These are phyloP conservation scores for Phlyctochytrium bullatum DNA, from an alignment of 192 early-diverging fungal species.

Conservation along the genomic window DNA sequence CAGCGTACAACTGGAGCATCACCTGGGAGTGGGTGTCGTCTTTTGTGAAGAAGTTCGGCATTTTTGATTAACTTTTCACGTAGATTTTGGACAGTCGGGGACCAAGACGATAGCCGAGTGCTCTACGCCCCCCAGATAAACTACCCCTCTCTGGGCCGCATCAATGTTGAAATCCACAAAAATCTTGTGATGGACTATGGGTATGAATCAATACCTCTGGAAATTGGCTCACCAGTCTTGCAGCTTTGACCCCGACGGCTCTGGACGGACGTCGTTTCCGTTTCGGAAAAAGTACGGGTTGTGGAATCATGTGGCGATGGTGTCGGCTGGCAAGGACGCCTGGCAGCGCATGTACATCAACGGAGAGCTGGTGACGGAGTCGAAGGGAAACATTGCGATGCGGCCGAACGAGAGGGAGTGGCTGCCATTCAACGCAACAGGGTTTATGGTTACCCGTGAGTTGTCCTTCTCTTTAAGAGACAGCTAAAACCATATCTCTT, in stretches of 20 bases:
- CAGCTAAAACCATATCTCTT: no score
- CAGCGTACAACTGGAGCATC: background rate
- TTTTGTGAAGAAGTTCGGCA: no score
- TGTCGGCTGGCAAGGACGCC: background rate
- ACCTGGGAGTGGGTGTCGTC: background rate
- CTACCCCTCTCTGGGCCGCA: background rate
- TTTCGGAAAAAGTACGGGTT: background rate
- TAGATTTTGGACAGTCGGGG: no score
- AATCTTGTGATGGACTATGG: background rate
- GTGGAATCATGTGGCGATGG: conserved; percentile 4
- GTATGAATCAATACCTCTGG: background rate
- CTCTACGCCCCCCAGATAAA: no score
- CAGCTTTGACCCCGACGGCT: no score
- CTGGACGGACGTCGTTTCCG: no score
- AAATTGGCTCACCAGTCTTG: no score
- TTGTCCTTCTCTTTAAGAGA: background rate
- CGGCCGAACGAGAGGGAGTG: no score
- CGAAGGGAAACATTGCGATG: no score
- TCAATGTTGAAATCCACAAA: background rate
- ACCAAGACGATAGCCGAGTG: no score
- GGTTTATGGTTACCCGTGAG: no score
- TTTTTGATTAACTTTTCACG: no score
- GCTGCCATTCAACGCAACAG: background rate
- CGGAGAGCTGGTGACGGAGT: background rate
- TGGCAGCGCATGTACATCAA: background rate